Evolutionary conservation across 1,284 basidiomycete genomes (phyloP), one percentile per base, ranked within the genome.

Genomic region (Ceratobasidium sp.): DNA sequence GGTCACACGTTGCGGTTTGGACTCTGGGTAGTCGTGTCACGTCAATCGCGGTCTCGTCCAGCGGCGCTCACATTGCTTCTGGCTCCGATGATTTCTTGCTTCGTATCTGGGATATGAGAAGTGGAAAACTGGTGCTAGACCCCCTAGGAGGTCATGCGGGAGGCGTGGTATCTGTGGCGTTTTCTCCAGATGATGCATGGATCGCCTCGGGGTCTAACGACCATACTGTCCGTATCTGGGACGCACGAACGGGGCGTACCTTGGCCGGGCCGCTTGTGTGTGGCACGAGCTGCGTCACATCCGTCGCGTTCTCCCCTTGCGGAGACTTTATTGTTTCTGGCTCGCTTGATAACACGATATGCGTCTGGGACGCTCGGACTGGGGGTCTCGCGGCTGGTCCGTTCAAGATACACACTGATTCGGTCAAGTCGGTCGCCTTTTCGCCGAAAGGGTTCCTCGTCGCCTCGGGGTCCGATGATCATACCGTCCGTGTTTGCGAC

Each of bases 401-500:
- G 3, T 18, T 77, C 9, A 64, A 77, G 10, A 56, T 64, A 23
- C 78, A 79, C 56, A 77, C 78, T 49, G 49, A 76, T 58, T 49
- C 20, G 6, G 64, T 79, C 60, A 44, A 15, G 18, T 77, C 46
- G 18, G 53, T 80, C 7, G 78, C 67, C 15, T 79, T 79, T 44
- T 78, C 77, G 12, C 71, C 69, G 13, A 70, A 80, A 67, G 77
- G 79, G 10, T 60, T 40, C 20, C 20, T 12, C 39, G 23, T 80
- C 28, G 77, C 61, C n/a, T 78, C 77, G 3, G 78, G 77, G 20
- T 79, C 79, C 13, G 18, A 67, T 40, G 79, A 80, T 49, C n/a
- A 44, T 15, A 68, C 78, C 6, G 63, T 80, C n/a, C 61, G 78
- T 18, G 20, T 80, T 23, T 80, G 78, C 78, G 44, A 69, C 49